A percentile compares a stretch with the other conserved stretches of the same genome.
Conservation (phyloP, 2,329 filamentous ascomycete genomes). For the Fusarium newnesense region DNA sequence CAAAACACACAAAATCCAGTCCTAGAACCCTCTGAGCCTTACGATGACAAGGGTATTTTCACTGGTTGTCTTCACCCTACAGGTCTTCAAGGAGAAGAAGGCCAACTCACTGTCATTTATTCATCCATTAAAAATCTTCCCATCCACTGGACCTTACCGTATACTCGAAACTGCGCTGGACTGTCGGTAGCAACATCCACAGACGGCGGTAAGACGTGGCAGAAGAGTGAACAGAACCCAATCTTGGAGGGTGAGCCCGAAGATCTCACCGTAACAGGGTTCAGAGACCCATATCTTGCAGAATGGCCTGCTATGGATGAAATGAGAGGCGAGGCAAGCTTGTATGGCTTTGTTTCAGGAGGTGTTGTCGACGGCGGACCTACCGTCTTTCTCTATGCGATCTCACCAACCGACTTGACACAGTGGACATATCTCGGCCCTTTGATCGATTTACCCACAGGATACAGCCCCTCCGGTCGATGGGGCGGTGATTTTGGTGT, state of each 20-base stretch:
- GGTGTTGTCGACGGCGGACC: slow-evolving; percentile 55
- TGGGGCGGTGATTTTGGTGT: slow-evolving; percentile 62
- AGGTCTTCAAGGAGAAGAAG: slow-evolving; percentile 55
- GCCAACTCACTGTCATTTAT: slow-evolving; percentile 48
- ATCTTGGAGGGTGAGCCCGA: slow-evolving; percentile 46
- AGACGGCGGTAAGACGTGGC: slow-evolving; percentile 51
- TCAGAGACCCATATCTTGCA: slow-evolving; percentile 49
- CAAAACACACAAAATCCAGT: slow-evolving; percentile 49
- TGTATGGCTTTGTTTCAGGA: slow-evolving; percentile 61
- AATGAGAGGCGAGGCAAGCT: slow-evolving; percentile 34
- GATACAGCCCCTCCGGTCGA: slow-evolving; percentile 49
- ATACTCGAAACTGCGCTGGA: slow-evolving; percentile 54
- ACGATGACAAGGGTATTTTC: slow-evolving; percentile 64
- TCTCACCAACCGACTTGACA: slow-evolving; percentile 52
- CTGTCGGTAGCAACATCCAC: slow-evolving; percentile 52
- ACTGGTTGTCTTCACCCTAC: slow-evolving; percentile 61
- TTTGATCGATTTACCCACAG: slow-evolving; percentile 53
- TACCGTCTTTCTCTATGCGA: slow-evolving; percentile 58
- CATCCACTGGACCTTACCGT: slow-evolving; percentile 52
- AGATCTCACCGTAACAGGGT: slow-evolving; percentile 45
- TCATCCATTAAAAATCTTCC: slow-evolving; percentile 49
- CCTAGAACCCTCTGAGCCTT: slow-evolving; percentile 51
- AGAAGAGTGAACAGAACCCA: slow-evolving; percentile 46
- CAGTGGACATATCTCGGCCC: slow-evolving; percentile 58
- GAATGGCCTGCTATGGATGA: slow-evolving; percentile 45